These are phyloP conservation scores for Gaeumannomyces sp. DNA, from an alignment of 2,329 filamentous ascomycete genomes.

Conservation along the genomic window DNA sequence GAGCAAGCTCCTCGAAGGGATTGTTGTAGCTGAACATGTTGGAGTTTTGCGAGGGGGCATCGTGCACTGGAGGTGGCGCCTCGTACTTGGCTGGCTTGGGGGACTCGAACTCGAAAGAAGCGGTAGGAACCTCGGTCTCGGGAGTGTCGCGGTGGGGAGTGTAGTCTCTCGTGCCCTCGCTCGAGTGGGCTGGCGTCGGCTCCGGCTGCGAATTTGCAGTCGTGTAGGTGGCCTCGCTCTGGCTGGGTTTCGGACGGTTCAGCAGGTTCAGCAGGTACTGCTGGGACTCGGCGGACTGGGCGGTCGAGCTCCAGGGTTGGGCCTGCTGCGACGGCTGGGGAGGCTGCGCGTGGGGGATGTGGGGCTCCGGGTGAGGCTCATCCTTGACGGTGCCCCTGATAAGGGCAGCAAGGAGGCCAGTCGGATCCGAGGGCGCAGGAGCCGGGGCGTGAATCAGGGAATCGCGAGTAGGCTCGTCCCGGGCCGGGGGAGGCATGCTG, in stretches of 20 bases:
- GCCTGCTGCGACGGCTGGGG: constrained; percentile 20
- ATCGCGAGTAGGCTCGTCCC: constrained; percentile 21
- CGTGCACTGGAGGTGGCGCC: constrained; percentile 21
- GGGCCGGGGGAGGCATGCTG: constrained; percentile 12
- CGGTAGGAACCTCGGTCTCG: constrained; percentile 8
- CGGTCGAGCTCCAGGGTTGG: constrained; percentile 37
- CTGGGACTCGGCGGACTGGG: constrained; percentile 64
- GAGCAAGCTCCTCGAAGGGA: constrained; percentile 35
- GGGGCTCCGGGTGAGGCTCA: constrained; percentile 33
- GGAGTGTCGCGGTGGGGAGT: neutral
- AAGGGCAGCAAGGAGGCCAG: constrained; percentile 52
- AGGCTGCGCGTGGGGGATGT: neutral
- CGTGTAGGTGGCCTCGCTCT: constrained; percentile 42
- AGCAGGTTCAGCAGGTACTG: constrained; percentile 81
- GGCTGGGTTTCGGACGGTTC: constrained; percentile 66
- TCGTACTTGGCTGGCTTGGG: constrained; percentile 18
- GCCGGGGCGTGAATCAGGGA: constrained; percentile 50
- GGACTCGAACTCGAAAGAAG: constrained; percentile 14
- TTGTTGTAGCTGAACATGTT: constrained; percentile 31
- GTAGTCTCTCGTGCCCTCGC: constrained; percentile 11
- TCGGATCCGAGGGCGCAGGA: constrained; percentile 49
- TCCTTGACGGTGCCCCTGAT: constrained; percentile 51
- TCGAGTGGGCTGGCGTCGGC: constrained; percentile 31
- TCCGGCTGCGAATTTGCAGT: constrained; percentile 13
- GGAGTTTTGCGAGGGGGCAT: constrained; percentile 15